Evolutionary conservation across 1,139 yeast species (phyloP).

Genomic region (Kurtzmaniella quercitrusa): DNA sequence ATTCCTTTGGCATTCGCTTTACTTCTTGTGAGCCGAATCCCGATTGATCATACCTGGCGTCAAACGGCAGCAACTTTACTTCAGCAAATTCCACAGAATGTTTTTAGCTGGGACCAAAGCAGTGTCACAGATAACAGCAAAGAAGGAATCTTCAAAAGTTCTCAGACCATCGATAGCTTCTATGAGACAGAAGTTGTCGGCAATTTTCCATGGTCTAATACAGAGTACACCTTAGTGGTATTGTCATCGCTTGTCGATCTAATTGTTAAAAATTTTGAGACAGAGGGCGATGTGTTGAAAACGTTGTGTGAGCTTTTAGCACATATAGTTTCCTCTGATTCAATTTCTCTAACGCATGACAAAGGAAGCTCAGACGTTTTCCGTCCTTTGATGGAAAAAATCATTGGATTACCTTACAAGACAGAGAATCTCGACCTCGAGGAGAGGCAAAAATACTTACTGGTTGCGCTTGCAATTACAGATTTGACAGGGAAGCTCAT

Average conservation of each 20-base stretch:
- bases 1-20: conserved; percentile 65
- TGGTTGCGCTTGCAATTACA: conserved; percentile 43
- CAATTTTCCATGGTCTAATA: conserved; percentile 37
- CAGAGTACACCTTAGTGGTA: conserved; percentile 40
- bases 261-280: conserved; percentile 22
- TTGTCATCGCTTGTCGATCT: conserved; percentile 30
- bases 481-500: conserved; percentile 39
- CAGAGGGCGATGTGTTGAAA: conserved; percentile 16
- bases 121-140: background rate
- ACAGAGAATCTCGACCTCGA: conserved; percentile 10
- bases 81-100: conserved; percentile 54
- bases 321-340: conserved; percentile 28
- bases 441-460: conserved; percentile 15
- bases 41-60: conserved; percentile 20
- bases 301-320: conserved; percentile 24
- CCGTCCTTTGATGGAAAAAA: background rate
- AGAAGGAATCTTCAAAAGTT: background rate
- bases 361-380: background rate
- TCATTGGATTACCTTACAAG: background rate
- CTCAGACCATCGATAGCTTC: background rate
- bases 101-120: conserved; percentile 37
- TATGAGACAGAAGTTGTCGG: background rate
- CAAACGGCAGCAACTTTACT: conserved; percentile 35
- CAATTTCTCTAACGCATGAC: conserved; percentile 11
- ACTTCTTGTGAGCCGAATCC: conserved; percentile 17